Base-by-base conservation (phyloP, 2,329 filamentous ascomycete species). In the Fusarium xylarioides region DNA sequence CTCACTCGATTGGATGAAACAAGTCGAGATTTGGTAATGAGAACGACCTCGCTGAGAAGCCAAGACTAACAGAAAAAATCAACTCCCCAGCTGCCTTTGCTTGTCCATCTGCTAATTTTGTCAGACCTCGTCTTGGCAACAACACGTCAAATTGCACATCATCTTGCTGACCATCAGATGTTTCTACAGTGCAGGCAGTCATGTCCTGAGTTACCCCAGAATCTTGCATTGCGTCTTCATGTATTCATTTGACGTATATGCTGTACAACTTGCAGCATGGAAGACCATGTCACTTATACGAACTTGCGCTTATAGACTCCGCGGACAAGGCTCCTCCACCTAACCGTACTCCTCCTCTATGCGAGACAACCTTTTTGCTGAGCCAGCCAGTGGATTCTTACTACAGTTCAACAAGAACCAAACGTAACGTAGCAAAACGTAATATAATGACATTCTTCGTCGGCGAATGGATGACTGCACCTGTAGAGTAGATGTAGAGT, bases 21-120 rank as follows among this genome's bases (percentile, higher is more conserved):
- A 54, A 40, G 76, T 76, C 75, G 68, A 73, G 74, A 80, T 82
- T 82, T 78, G 73, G 80, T 82, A 82, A 82, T 82, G 78, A 74
- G 76, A 82, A 82, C 79, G 74, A 77, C 79, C 62, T 69, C 66
- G 68, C 53, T 57, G 72, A 73, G 40, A 69, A 65, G 72, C 72
- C 72, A 70, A 77, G 78, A 58, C 66, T 59, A 72, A 64, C 66
- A 70, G 42, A 60, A 72, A 71, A 58, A 71, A 44, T 72, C 58
- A 52, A 53, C 65, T 54, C 32, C 46, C 42, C 47, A 58, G 34
- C 19, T 58, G 32, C 43, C 28, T 57, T 35, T 55, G 35, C 56
- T 64, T 47, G 70, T 49, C 70, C 60, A 38, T 56, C 23, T 66
- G 21, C 44, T 56, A 58, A 73, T 73, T 72, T 73, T 73, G 58